phyloP scores from a whole-genome alignment of 805 yeast genomes.

The Candida pseudofarinosa region DNA sequence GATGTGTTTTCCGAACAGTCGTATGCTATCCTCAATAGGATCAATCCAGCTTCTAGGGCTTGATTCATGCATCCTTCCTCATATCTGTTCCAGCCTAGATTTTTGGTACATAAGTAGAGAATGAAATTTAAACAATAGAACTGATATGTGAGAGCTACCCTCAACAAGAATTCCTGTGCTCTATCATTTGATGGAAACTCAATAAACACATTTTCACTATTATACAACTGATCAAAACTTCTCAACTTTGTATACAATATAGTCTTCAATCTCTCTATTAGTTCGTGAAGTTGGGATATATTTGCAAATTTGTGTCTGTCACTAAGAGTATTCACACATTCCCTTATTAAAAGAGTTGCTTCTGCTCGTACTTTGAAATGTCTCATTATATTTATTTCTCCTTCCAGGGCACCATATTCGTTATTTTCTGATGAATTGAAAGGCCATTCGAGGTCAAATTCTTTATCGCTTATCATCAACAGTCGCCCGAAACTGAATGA shows the following conservation, averaged over 20 bases:
- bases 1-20: conserved; percentile 5
- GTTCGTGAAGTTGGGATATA: background rate
- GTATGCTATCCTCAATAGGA: conserved; percentile 2
- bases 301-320: background rate
- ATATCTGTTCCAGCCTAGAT: background rate
- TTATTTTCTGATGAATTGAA: background rate
- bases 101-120: conserved; percentile 1
- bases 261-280: conserved; percentile 3
- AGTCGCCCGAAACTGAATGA: conserved; percentile 3
- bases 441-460: background rate
- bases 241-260: background rate
- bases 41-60: conserved; percentile 5
- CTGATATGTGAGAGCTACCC: conserved; percentile 2
- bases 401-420: background rate
- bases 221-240: background rate
- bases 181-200: conserved; percentile 1
- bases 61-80: background rate
- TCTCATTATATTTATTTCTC: background rate
- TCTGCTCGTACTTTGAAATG: background rate
- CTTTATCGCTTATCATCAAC: background rate
- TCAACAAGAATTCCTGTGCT: conserved; percentile 6
- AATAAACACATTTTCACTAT: background rate
- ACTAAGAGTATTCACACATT: background rate
- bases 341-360: background rate
- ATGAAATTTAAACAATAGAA: conserved; percentile 2